Evolutionary conservation across 2,329 filamentous ascomycete genomes (phyloP).

Genomic region (Bipolaris zeicola): DNA sequence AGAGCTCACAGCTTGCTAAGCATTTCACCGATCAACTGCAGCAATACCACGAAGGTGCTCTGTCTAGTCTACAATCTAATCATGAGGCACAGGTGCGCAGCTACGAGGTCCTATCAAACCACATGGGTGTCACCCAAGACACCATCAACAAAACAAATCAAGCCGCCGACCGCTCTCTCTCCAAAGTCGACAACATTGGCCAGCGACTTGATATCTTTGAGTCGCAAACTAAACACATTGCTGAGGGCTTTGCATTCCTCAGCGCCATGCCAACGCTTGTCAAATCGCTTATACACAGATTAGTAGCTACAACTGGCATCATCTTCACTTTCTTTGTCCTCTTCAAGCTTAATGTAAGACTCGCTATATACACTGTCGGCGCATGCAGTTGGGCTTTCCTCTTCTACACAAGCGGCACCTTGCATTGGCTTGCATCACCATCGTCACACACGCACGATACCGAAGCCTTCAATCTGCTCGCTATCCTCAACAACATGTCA

Average conservation of each 20-base stretch:
- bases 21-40: conserved; percentile 23
- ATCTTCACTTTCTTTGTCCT: conserved; percentile 21
- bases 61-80: conserved; percentile 18
- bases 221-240: conserved; percentile 29
- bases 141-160: conserved; percentile 21
- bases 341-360: conserved; percentile 21
- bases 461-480: background rate
- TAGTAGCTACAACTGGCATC: conserved; percentile 13
- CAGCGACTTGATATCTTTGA: conserved; percentile 25
- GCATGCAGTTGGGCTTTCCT: conserved; percentile 26
- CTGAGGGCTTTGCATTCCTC: conserved; percentile 30
- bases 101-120: conserved; percentile 17
- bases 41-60: conserved; percentile 21
- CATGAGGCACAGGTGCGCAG: conserved; percentile 29
- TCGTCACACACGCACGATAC: background rate
- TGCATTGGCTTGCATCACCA: conserved; percentile 17
- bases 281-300: conserved; percentile 10
- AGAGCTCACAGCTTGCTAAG: conserved; percentile 24
- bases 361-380: conserved; percentile 24
- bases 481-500: conserved; percentile 7
- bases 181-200: conserved; percentile 24
- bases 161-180: conserved; percentile 18
- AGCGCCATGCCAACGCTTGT: conserved; percentile 22
- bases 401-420: conserved; percentile 21
- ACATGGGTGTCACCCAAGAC: conserved; percentile 19